Conservation (phyloP, 176 grass and related monocot genomes). For the Hordeum vulgare region MorexV3_pseudomolecules_assembly NC_058519.1:656759997-656760496, state of each 20-base stretch:
- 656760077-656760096: background rate
- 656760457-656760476: slow-evolving; percentile 2
- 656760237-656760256: background rate
- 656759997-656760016: background rate
- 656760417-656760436: background rate
- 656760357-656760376: background rate
- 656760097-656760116: background rate
- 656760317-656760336: background rate
- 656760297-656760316: background rate
- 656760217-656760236: background rate
- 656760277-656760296: background rate
- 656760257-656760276: background rate
- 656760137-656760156: background rate
- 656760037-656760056: background rate
- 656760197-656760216: background rate
- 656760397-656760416: background rate
- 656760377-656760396: background rate
- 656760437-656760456: background rate
- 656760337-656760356: background rate
- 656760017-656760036: background rate
- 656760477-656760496: background rate
- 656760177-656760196: background rate
- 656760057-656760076: background rate
- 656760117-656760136: background rate
- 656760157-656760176: background rate